Conservation (phyloP, 306 rosid species). For the Herpetospermum pedunculosum region DNA sequence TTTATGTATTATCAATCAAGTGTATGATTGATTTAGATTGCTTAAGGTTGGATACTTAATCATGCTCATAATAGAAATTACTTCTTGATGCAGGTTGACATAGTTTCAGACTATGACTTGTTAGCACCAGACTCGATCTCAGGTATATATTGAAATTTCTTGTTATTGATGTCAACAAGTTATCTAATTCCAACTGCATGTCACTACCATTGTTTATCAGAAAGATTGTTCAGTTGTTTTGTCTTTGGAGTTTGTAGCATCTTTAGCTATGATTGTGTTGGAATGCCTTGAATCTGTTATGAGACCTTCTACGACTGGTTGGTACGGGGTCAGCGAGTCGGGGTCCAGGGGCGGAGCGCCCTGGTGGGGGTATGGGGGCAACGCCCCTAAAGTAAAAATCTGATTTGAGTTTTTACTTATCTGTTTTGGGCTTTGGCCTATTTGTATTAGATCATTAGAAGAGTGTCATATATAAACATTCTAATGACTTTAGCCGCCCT, state of each 20-base stretch:
- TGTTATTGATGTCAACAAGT: not conserved
- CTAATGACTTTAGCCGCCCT: too few species aligned
- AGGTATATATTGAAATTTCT: constrained; percentile 28
- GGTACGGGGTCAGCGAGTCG: too few species aligned
- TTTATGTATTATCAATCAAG: not conserved
- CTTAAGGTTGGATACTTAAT: not conserved
- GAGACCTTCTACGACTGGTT: too few species aligned
- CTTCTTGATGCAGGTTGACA: constrained; percentile 64
- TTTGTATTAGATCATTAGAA: too few species aligned
- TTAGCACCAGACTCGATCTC: constrained; percentile 84
- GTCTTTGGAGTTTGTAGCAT: not conserved
- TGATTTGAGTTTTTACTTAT: too few species aligned
- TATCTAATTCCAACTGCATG: not conserved
- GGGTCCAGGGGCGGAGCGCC: too few species aligned
- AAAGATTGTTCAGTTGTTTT: not conserved
- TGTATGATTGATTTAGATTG: not conserved
- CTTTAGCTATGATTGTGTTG: not conserved
- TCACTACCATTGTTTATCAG: not conserved
- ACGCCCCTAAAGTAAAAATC: too few species aligned
- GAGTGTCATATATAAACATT: too few species aligned
- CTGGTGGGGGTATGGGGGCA: too few species aligned
- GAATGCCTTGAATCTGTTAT: too few species aligned
- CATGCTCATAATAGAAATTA: not conserved
- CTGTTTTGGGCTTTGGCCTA: too few species aligned
- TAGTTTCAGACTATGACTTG: constrained; percentile 89